A percentile compares a stretch with the other conserved stretches of the same genome.
phyloP scores from a whole-genome alignment of 345 rosid genomes.

The Melastoma malabathricum region DNA sequence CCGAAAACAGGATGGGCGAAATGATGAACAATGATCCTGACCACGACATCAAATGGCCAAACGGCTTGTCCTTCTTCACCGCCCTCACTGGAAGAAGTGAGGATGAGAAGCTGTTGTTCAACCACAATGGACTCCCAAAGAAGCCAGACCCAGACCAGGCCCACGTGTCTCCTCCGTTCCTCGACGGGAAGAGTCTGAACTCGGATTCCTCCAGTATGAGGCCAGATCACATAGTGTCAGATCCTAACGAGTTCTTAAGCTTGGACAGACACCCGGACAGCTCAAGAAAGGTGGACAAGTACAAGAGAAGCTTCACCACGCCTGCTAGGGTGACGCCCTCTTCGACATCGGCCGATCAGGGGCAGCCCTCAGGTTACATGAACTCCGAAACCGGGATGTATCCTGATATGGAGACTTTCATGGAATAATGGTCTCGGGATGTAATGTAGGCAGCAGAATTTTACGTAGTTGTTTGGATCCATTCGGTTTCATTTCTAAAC shows the following conservation, averaged over 20 bases:
- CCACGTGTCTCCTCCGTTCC: conserved; percentile 17
- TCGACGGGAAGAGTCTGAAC: conserved; percentile 32
- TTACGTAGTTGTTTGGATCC: too few relatives aligned
- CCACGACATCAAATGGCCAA: conserved; percentile 85
- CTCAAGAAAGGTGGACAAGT: conserved; percentile 51
- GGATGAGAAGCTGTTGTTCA: conserved; percentile 60
- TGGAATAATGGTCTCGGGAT: conserved; percentile 33
- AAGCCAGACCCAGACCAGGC: conserved; percentile 23
- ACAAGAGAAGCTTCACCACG: conserved; percentile 54
- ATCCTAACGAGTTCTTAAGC: conserved; percentile 57
- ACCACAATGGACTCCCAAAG: conserved; percentile 42
- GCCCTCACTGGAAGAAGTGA: conserved; percentile 68
- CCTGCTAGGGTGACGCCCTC: conserved; percentile 69
- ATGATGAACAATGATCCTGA: conserved; percentile 63
- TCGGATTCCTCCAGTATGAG: conserved; percentile 27
- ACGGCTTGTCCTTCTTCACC: conserved; percentile 64
- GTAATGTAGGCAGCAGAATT: too few relatives aligned
- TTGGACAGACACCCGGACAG: conserved; percentile 51
- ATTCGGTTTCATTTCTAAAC: too few relatives aligned
- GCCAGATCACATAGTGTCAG: conserved; percentile 12
- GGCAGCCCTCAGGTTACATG: conserved; percentile 35
- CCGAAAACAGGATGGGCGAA: conserved; percentile 32
- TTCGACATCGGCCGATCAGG: conserved; percentile 45
- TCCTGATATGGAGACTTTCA: conserved; percentile 64
- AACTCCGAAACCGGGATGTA: conserved; percentile 53